Percentiles rank a stretch among this genome's conserved stretches.
These are phyloP conservation scores for Gossypium sturtianum DNA, from an alignment of 345 rosid species.

Conservation along the genomic window DNA sequence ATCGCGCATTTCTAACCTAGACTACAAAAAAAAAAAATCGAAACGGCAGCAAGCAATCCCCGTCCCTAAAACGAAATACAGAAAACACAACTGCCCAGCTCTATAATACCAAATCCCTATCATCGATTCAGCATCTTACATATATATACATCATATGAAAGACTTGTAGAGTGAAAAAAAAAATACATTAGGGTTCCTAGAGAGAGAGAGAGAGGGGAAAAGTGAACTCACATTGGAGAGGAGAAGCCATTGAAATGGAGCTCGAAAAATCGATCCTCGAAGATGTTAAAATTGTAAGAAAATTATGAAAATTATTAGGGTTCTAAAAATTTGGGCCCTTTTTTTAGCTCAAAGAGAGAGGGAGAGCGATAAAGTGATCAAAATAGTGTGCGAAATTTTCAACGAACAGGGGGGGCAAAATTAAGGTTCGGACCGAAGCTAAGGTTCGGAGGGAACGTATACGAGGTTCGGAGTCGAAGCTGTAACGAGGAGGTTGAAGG, in stretches of 20 bases:
- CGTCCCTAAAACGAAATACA: constrained; percentile 13
- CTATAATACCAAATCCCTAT: constrained; percentile 6
- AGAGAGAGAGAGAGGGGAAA: constrained; percentile 7
- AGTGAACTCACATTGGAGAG: constrained; percentile 29
- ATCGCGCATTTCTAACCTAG: constrained; percentile 13
- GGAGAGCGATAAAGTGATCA: constrained; percentile 44
- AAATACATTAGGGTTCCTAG: constrained; percentile 33
- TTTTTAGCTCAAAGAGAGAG: constrained; percentile 1
- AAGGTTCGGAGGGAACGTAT: neutral
- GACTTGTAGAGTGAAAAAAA: neutral
- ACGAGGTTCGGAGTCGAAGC: constrained; percentile 31
- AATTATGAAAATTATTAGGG: constrained; percentile 26
- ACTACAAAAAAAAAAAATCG: constrained; percentile 24
- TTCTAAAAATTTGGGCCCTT: constrained; percentile 16
- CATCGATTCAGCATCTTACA: constrained; percentile 17
- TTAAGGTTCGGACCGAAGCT: constrained; percentile 25
- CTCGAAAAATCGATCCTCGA: constrained; percentile 28
- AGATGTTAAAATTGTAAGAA: constrained; percentile 16
- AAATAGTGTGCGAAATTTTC: constrained; percentile 46
- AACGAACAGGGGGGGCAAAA: constrained; percentile 50
- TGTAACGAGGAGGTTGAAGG: neutral
- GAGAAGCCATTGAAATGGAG: constrained; percentile 21
- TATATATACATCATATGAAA: neutral
- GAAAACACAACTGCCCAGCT: constrained; percentile 16
- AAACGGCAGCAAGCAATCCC: constrained; percentile 10